phyloP scores from a whole-genome alignment of 1,284 basidiomycete genomes.

The Puccinia horiana region DNA sequence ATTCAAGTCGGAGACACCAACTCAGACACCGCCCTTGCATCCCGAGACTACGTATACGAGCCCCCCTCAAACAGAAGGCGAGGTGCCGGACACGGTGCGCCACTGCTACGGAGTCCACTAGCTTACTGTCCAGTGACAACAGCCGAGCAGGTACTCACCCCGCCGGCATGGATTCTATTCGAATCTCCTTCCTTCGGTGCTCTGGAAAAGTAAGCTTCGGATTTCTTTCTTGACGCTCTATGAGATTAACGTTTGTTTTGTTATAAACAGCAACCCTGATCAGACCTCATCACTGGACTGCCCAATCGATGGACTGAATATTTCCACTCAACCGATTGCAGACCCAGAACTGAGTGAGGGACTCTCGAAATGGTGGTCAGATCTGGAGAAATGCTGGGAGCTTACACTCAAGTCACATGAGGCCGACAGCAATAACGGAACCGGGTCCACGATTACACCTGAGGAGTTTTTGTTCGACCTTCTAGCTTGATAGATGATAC shows the following conservation, averaged over 20 bases:
- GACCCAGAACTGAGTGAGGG: conserved; percentile 1
- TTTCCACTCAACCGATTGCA: conserved; percentile 6
- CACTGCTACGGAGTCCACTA: conserved; percentile 13
- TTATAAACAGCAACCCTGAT: background rate
- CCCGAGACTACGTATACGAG: conserved; percentile 6
- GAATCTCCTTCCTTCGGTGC: conserved; percentile 18
- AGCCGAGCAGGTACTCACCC: background rate
- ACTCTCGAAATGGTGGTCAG: conserved; percentile 6
- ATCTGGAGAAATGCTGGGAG: conserved; percentile 13
- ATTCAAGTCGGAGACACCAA: conserved; percentile 23
- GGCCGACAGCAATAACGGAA: too few relatives aligned
- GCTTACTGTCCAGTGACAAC: background rate
- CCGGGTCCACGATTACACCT: background rate
- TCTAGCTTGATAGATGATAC: background rate
- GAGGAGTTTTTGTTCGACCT: conserved; percentile 19
- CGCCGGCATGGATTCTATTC: background rate
- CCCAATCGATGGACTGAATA: conserved; percentile 2
- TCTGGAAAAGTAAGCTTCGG: background rate
- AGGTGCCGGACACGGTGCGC: background rate
- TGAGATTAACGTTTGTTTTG: background rate
- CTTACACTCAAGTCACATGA: conserved; percentile 2
- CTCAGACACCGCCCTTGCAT: conserved; percentile 6
- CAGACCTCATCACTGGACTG: background rate
- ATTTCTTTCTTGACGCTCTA: background rate
- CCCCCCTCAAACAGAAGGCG: background rate